These are phyloP conservation scores for Suillus alpinus DNA, from an alignment of 768 basidiomycete species.

Conservation along the genomic window DNA sequence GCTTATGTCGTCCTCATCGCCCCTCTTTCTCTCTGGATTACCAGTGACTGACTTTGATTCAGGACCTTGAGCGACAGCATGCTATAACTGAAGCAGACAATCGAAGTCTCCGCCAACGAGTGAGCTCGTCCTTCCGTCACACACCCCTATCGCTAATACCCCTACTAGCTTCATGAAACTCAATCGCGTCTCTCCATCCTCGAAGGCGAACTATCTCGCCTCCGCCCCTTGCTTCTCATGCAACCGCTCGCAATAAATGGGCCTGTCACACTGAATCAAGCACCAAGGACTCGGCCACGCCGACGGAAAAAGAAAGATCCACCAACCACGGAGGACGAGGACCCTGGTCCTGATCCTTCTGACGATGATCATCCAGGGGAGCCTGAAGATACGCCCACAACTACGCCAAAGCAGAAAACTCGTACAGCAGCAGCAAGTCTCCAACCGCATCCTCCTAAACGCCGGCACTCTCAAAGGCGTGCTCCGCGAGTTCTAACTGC, in stretches of 20 bases:
- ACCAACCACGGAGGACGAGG: slow-evolving; percentile 24
- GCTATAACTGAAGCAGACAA: slow-evolving; percentile 59
- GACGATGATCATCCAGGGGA: slow-evolving; percentile 26
- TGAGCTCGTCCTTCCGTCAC: slow-evolving; percentile 24
- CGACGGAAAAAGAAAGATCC: slow-evolving; percentile 28
- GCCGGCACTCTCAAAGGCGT: slow-evolving; percentile 26
- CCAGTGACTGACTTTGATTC: slow-evolving; percentile 14
- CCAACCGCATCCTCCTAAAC: slow-evolving; percentile 17
- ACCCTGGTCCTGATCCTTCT: slow-evolving; percentile 17
- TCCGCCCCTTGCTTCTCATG: slow-evolving; percentile 69
- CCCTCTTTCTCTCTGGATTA: neutral
- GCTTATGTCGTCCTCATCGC: neutral
- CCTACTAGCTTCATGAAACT: slow-evolving; percentile 53
- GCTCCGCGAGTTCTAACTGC: slow-evolving; percentile 37
- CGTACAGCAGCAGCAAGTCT: slow-evolving; percentile 19
- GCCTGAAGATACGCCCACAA: slow-evolving; percentile 18
- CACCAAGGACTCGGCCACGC: slow-evolving; percentile 23
- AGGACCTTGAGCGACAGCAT: slow-evolving; percentile 59
- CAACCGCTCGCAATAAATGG: slow-evolving; percentile 41
- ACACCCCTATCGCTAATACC: slow-evolving; percentile 3
- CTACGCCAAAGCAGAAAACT: slow-evolving; percentile 21
- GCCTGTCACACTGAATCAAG: slow-evolving; percentile 8
- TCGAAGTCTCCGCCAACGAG: slow-evolving; percentile 57
- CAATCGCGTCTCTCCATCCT: slow-evolving; percentile 52
- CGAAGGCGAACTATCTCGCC: slow-evolving; percentile 61